Evolutionary conservation across 2,329 filamentous ascomycete genomes (phyloP), one percentile per base, ranked within the genome.

Genomic region (Hymenoscyphus fructigenus): DNA sequence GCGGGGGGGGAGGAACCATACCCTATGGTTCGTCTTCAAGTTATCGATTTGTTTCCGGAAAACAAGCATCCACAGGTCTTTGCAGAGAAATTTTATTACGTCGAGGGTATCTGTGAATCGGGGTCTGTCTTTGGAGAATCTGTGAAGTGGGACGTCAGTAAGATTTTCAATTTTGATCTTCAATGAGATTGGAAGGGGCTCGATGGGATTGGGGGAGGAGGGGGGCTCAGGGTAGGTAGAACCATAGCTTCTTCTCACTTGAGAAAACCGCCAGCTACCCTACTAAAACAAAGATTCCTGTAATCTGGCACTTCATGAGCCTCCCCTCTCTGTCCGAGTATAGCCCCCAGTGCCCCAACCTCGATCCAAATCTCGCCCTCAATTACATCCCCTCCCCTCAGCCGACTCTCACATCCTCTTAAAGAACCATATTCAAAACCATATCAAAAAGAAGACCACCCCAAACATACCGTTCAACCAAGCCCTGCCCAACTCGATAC

Each of bases 21-120:
- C 90, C 72, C 95, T 84, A 77, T 99, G 95, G 76, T 99, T 99
- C 9, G 95, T 99, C 80, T 99, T 99, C 57, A 99, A 84, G 76
- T 99, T 99, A 79, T 99, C 95, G 75, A 99, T 92, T 78, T 98
- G 96, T 79, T 99, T 99, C 76, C 91, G 86, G 78, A 97, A 99
- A 17, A 97, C 86, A 23, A 98, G 83, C 38, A 88, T 93, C 95
- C 95, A 99, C 56, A 99, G 84, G 77, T 99, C 95, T 81, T 99
- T 99, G 85, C 95, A 99, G 59, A 99, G 83, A 75, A 99, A 98
- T 78, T 99, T 99, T 77, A 99, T 99, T 59, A 93, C 91, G 75
- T 98, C 95, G 53, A 99, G 86, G 3, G 93, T 93, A 72, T 97
- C 93, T 67, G 90, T 91, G 76, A 97, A 96, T 59, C 93, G 91